A percentile compares a stretch with the other conserved stretches of the same genome.
These are phyloP conservation scores for Isoetes taiwanensis DNA, from an alignment of 75 land plant species.

Conservation along the genomic window DNA sequence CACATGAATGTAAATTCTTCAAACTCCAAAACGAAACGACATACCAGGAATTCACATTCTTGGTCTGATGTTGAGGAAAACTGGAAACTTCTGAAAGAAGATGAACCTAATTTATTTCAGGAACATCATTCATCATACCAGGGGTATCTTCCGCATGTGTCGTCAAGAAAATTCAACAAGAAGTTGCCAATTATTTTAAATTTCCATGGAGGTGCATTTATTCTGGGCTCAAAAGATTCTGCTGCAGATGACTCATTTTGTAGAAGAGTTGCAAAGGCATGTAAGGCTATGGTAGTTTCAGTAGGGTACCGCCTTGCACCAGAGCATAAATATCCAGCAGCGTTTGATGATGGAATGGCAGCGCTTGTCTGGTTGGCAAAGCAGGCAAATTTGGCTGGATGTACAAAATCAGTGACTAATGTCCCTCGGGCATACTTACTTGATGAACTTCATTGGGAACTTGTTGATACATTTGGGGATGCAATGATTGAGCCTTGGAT, in stretches of 20 bases:
- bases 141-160: slow-evolving; percentile 36
- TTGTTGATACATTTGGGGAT: slow-evolving; percentile 65
- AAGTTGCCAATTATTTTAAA: slow-evolving; percentile 69
- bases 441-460: slow-evolving; percentile 22
- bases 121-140: too few species aligned
- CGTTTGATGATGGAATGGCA: slow-evolving; percentile 80
- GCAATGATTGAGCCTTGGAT: slow-evolving; percentile 80
- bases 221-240: slow-evolving; percentile 57
- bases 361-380: slow-evolving; percentile 80
- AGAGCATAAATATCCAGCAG: slow-evolving; percentile 75
- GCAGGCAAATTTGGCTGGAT: slow-evolving; percentile 85
- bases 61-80: too few species aligned
- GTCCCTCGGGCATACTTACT: slow-evolving; percentile 15
- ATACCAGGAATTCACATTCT: too few species aligned
- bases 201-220: slow-evolving; percentile 89
- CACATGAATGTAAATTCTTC: too few species aligned
- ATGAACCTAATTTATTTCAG: too few species aligned
- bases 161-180: slow-evolving; percentile 18
- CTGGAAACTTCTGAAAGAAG: too few species aligned
- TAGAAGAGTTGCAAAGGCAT: slow-evolving; percentile 58
- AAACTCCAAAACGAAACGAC: too few species aligned
- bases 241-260: slow-evolving; percentile 73
- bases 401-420: slow-evolving; percentile 41
- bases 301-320: slow-evolving; percentile 86
- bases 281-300: slow-evolving; percentile 65